Base-by-base conservation (phyloP, 2,329 filamentous ascomycete genomes). In the Hortaea werneckii region DNA sequence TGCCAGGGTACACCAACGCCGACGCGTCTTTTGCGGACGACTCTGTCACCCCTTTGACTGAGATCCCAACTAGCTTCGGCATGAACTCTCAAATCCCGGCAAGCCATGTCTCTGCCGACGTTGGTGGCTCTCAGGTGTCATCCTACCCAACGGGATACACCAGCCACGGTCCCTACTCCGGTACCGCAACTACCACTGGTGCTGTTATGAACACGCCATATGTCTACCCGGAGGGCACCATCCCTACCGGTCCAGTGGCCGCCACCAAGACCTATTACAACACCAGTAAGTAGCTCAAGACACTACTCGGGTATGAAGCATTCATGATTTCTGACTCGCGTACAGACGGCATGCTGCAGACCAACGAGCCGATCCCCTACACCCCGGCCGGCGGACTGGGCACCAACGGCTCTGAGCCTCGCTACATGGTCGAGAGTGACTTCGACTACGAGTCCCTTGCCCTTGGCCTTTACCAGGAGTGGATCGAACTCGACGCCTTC, bases 401-500 rank as follows among this genome's bases (percentile, higher is more conserved):
- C 2, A 88, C 85, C 38, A 89, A 90, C 49, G 85, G 85, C n/a
- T 77, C 79, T 0, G 73, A 75, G 38, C 85, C 85, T 1, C 78
- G 87, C 1, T 90, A 90, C 65, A 79, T 83, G 50, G 80, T 85
- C 0, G 75, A 86, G 57, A 86, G 82, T 52, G 87, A 94, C 58
- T 92, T 88, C 59, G 87, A 92, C 64, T 92, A 83, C 61, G 75
- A 90, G 61, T 88, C 84, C 0, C 73, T 92, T 29, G 76, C 80
- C 0, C 71, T 92, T 9, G 84, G 77, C 9, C 70, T 90, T 0
- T 89, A 90, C 60, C 83, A 88, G 57, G 86, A 92, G 65, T 92
- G 79, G 76, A 87, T 90, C 44, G 85, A 92, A 67, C 73, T 92
- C 1, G 87, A 92, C 60, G 73, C 87, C 10, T 92, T 92, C 74